These are phyloP conservation scores for Pichia kluyveri DNA, from an alignment of 805 yeast genomes.

Conservation along the genomic window DNA sequence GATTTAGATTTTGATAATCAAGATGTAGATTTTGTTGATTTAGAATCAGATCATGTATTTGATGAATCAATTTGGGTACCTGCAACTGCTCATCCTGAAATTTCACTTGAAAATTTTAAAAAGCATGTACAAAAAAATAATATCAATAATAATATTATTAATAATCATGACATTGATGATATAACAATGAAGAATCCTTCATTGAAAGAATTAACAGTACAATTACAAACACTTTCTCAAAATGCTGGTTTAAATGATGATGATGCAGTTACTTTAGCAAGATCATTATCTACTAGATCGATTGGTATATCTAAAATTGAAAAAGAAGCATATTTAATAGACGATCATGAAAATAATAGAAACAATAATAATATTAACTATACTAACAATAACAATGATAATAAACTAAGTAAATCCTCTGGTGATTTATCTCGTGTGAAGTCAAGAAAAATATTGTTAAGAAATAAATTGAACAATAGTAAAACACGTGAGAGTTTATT, in stretches of 20 bases:
- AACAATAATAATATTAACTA: background rate
- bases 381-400: background rate
- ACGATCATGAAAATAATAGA: background rate
- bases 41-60: conserved; percentile 10
- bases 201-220: conserved; percentile 61
- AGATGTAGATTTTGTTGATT: conserved; percentile 8
- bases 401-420: background rate
- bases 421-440: background rate
- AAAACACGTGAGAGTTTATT: conserved; percentile 9
- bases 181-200: conserved; percentile 37
- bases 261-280: conserved; percentile 76
- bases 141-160: background rate
- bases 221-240: conserved; percentile 63
- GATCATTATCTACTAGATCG: conserved; percentile 66
- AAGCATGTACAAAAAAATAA: conserved; percentile 52
- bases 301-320: conserved; percentile 49
- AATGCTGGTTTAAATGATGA: conserved; percentile 70
- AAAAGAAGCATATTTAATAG: conserved; percentile 27
- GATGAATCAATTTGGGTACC: conserved; percentile 73
- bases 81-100: conserved; percentile 85
- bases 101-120: conserved; percentile 84
- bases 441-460: background rate
- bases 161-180: background rate
- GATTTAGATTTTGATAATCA: conserved; percentile 19
- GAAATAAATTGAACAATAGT: conserved; percentile 2